Conservation (phyloP, 2,329 filamentous ascomycete species). For the Hypoxylon rubiginosum region DNA sequence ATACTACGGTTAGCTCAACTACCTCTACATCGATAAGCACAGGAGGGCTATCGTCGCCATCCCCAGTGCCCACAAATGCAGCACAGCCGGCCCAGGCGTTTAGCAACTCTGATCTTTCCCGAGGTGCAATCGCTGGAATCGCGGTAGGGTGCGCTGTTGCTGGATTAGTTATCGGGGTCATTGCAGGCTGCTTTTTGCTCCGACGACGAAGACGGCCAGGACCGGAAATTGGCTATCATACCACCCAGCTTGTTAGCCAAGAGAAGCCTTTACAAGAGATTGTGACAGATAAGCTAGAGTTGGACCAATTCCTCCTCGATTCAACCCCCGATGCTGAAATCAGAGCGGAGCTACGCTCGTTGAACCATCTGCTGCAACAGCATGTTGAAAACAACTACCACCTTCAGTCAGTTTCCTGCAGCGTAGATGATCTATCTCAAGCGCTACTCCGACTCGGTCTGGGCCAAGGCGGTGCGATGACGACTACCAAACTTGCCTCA, state of each 20-base stretch:
- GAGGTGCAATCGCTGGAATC: slow-evolving; percentile 38
- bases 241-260: slow-evolving; percentile 22
- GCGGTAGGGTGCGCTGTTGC: slow-evolving; percentile 36
- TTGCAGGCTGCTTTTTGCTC: slow-evolving; percentile 46
- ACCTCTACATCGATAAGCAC: neutral
- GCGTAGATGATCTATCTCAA: slow-evolving; percentile 40
- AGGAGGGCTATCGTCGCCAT: neutral
- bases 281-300: slow-evolving; percentile 30
- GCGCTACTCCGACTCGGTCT: slow-evolving; percentile 50
- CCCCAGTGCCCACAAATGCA: neutral
- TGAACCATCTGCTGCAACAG: slow-evolving; percentile 55
- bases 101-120: slow-evolving; percentile 20
- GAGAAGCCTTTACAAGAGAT: slow-evolving; percentile 40
- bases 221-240: slow-evolving; percentile 24
- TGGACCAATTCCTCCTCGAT: slow-evolving; percentile 56
- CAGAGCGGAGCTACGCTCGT: slow-evolving; percentile 50
- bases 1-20: slow-evolving; percentile 10
- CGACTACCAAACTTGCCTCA: slow-evolving; percentile 41
- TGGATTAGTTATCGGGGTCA: slow-evolving; percentile 33
- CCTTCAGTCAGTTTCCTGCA: slow-evolving; percentile 40
- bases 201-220: slow-evolving; percentile 38
- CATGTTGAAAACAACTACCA: slow-evolving; percentile 60
- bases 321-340: slow-evolving; percentile 56
- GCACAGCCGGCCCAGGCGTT: neutral
- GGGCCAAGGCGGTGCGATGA: slow-evolving; percentile 19